phyloP scores from a whole-genome alignment of 352 stramenopile species.

The Phytophthora cactorum region DNA sequence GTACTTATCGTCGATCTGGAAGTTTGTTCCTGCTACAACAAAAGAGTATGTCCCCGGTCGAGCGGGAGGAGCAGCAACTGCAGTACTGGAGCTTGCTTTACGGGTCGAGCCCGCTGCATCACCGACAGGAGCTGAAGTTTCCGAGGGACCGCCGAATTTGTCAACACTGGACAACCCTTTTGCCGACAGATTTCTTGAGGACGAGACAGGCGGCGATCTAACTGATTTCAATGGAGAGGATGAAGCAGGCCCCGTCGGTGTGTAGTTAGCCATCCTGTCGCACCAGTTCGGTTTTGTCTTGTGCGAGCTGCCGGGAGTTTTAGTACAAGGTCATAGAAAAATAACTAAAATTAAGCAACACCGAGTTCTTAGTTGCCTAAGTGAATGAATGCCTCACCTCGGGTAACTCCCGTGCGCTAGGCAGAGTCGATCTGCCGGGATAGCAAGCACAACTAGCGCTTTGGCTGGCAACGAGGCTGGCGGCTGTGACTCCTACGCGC shows the following conservation, averaged over 20 bases:
- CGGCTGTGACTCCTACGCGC: neutral
- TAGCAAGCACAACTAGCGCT: conserved; percentile 2
- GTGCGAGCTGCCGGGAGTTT: conserved; percentile 10
- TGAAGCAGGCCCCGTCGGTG: conserved; percentile 19
- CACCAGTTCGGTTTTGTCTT: conserved; percentile 7
- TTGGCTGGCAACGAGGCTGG: conserved; percentile 1
- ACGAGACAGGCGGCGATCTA: conserved; percentile 16
- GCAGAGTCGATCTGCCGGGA: neutral
- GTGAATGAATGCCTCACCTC: conserved; percentile 9
- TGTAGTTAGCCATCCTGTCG: conserved; percentile 33
- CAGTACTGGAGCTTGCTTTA: conserved; percentile 12
- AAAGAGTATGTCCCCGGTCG: conserved; percentile 80
- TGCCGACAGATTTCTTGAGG: conserved; percentile 18
- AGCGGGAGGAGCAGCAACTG: conserved; percentile 17
- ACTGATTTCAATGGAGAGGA: conserved; percentile 39
- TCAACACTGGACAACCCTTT: conserved; percentile 19
- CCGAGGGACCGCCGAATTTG: conserved; percentile 4
- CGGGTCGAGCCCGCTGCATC: conserved; percentile 17
- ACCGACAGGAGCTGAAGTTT: conserved; percentile 23
- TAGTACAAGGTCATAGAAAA: conserved; percentile 10
- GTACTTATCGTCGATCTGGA: conserved; percentile 94
- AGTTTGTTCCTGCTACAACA: conserved; percentile 87
- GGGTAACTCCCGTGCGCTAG: neutral
- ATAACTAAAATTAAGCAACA: conserved; percentile 38
- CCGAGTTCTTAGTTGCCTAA: conserved; percentile 24